Percentiles rank a stretch among this genome's conserved stretches.
Conservation (phyloP, 1,139 yeast genomes). For the Petasospora rhodanensis region DNA sequence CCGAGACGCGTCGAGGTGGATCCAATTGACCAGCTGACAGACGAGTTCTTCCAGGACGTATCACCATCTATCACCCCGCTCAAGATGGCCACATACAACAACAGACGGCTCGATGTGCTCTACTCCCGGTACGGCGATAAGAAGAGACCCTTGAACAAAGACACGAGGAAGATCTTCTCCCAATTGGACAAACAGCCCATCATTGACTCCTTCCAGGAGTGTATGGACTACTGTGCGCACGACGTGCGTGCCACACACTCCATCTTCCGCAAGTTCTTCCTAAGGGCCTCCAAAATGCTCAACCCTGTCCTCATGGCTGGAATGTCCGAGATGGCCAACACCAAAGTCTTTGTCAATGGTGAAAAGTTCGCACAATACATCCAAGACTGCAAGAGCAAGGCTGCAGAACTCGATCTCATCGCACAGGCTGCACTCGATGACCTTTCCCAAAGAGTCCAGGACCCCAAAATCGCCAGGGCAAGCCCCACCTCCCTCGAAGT, state of each 20-base stretch:
- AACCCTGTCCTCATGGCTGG: slow-evolving; percentile 3
- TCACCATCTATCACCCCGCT: neutral
- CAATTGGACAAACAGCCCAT: slow-evolving; percentile 36
- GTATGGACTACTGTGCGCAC: slow-evolving; percentile 73
- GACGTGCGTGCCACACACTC: slow-evolving; percentile 73
- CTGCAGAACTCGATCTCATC: no score
- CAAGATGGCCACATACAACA: neutral
- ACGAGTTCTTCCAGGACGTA: neutral
- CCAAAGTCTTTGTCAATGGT: slow-evolving; percentile 2
- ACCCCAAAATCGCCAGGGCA: no score
- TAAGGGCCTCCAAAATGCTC: slow-evolving; percentile 39
- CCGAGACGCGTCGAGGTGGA: neutral
- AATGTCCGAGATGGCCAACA: slow-evolving; percentile 2
- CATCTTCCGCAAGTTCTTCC: slow-evolving; percentile 63
- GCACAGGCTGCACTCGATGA: no score
- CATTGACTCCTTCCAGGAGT: slow-evolving; percentile 48
- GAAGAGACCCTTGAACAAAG: slow-evolving; percentile 46
- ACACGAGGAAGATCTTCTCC: slow-evolving; percentile 37
- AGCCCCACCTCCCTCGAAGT: no score
- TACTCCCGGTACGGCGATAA: slow-evolving; percentile 46
- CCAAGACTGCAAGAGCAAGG: neutral
- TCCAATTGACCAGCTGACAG: neutral
- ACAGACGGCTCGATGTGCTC: slow-evolving; percentile 51
- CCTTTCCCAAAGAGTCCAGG: no score
- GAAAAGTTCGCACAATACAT: neutral